A percentile compares a stretch with the other conserved stretches of the same genome.
phyloP scores from a whole-genome alignment of 2,329 filamentous ascomycete genomes.

The Claviceps pusilla region DNA sequence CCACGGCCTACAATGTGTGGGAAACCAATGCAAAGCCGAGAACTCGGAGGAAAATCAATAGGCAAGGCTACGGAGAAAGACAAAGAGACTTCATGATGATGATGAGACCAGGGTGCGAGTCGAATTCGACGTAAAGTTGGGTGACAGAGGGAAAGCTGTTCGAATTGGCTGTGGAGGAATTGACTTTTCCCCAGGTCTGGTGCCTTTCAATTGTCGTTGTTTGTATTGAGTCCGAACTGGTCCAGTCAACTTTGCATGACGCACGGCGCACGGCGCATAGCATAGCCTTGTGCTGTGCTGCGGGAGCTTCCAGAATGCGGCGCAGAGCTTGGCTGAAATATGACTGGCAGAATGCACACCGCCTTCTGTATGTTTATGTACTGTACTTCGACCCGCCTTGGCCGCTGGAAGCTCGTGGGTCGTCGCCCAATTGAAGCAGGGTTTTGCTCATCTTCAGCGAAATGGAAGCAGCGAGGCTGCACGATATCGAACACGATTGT shows the following conservation, averaged over 20 bases:
- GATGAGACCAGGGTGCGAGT: neutral
- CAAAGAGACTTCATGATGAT: neutral
- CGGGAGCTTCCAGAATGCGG: neutral
- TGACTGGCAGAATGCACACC: conserved; percentile 22
- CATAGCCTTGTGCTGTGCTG: neutral
- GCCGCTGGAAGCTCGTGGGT: conserved; percentile 12
- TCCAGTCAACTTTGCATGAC: too few species aligned
- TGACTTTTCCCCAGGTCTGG: too few species aligned
- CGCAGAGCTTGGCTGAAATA: conserved; percentile 1
- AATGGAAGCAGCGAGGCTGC: conserved; percentile 18
- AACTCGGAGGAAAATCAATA: neutral
- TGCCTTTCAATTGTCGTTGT: neutral
- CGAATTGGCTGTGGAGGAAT: too few species aligned
- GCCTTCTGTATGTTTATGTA: conserved; percentile 11
- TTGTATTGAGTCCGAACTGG: neutral
- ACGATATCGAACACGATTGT: conserved; percentile 13
- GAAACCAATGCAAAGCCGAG: neutral
- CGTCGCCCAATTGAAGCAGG: conserved; percentile 8
- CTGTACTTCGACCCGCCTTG: conserved; percentile 14
- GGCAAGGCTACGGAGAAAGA: neutral
- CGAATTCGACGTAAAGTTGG: neutral
- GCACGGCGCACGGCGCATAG: too few species aligned
- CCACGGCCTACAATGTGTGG: neutral
- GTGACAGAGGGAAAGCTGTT: neutral
- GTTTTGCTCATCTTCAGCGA: conserved; percentile 8